Base-by-base conservation (phyloP, 805 yeast species). In the Barnettozyma vustinii region DNA sequence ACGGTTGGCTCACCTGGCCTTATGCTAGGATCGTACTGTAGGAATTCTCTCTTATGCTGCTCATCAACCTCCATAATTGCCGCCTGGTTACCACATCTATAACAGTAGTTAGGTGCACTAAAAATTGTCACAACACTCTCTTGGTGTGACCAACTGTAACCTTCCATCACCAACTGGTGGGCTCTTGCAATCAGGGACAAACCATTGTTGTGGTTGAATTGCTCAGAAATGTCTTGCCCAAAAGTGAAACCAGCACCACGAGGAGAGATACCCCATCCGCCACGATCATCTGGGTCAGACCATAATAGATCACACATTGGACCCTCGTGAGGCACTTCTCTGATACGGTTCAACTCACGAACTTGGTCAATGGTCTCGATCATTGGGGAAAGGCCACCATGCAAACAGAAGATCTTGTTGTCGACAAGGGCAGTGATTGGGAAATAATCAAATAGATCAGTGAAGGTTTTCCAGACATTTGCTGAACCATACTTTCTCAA, bases 1-100 rank as follows among this genome's bases (percentile, higher is more conserved):
- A 91, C 98, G 9, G 96, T 87, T 50, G 99, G 98, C 73, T 92
- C 99, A 51, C 97, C 97, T 13, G 97, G 96, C 71, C 99, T 83
- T 52, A 94, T 90, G 47, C 91, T 83, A 44, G 98, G 98, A 66
- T 92, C 98, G 69, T 92, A 92, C 70, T 92, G 97, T 69, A 92
- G 73, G 67, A 90, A 89, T 66, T 84, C 95, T 78, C 87, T 84
- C 67, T 87, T 83, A 69, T 88, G 92, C 65, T 83, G 85, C 68
- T 91, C 97, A 67, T 91, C 97, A 53, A 91, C 96, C 71, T 91
- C 97, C 97, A 91, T 91, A 58, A 91, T 88, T 36, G 97, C 97
- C 40, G 97, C 97, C 73, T 89, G 96, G 71, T 91, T 91, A 61
- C 98, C 98, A 73, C 98, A 91, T 72, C 98, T 79, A 69, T 91